Evolutionary conservation across 305 asterid genomes (phyloP), one percentile per base, ranked within the genome.

Genomic region (Fraxinus nigra): DNA sequence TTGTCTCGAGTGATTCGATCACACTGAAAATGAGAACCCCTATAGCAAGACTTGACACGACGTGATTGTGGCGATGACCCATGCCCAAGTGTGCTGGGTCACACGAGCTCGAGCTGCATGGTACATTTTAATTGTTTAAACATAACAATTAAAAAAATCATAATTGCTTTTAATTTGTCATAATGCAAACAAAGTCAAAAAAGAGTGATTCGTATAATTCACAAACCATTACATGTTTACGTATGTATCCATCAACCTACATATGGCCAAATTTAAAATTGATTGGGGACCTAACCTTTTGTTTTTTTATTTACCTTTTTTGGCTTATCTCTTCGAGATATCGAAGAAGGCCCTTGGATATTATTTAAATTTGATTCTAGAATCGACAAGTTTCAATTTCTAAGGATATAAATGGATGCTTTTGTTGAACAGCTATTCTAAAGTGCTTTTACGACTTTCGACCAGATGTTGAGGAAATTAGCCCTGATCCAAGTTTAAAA

Each of bases 321-420:
- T 59, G 48, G 67, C 72, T 73, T 85, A 80, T 73, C 69, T 80
- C 76, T 18, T n/a, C 20, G 72, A 77, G 75, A 22, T 75, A 85
- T 77, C 83, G 28, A 51, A 61, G 43, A 65, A 63, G 76, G 22
- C 37, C 20, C 65, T 59, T 80, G 74, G 72, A 34, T 35, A 74
- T 18, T 75, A 34, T 84, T 81, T 30, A 4, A 54, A 56, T 22
- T 46, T 63, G 22, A 37, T 22, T 79, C 7, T 11, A 32, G 7
- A 8, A 24, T 38, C 9, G 13, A 40, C 51, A 46, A 72, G 73
- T 51, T 80, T 9, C 73, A 81, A 7, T 72, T 82, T 85, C 81
- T 82, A 54, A n/a, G 72, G 46, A 79, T 78, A 30, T 82, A 67
- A 75, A 30, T 82, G 78, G 46, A 82, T 83, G 88, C 78, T 80